Conservation (phyloP, 2,329 filamentous ascomycete genomes). For the Metarhizium brunneum region DNA sequence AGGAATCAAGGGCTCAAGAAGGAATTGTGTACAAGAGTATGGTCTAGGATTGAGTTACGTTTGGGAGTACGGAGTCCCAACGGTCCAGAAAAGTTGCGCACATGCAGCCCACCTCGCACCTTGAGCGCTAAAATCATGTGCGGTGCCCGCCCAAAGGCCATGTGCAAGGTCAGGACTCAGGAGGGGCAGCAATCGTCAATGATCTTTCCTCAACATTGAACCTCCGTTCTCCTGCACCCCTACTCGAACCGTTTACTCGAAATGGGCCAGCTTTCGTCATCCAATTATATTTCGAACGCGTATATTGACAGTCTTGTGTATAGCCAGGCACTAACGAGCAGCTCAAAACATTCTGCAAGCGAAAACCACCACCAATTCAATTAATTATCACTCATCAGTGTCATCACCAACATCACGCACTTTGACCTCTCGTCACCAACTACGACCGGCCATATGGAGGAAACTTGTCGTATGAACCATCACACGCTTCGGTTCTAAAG, state of each 20-base stretch:
- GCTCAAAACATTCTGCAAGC: too few species aligned
- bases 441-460: conserved; percentile 6
- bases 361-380: too few species aligned
- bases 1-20: neutral
- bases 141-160: neutral
- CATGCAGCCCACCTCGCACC: neutral
- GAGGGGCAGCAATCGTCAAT: too few species aligned
- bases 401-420: too few species aligned
- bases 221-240: too few species aligned
- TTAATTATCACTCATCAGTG: too few species aligned
- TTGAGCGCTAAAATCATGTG: neutral
- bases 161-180: too few species aligned
- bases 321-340: neutral
- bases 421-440: neutral
- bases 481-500: conserved; percentile 9
- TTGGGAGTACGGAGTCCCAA: neutral
- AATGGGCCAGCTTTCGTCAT: too few species aligned
- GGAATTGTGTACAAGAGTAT: neutral
- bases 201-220: too few species aligned
- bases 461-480: conserved; percentile 8
- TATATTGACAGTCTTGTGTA: neutral
- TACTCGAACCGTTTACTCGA: too few species aligned
- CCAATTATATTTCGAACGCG: too few species aligned
- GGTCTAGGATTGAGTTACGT: neutral
- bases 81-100: neutral